Evolutionary conservation across 805 yeast genomes (phyloP).

Genomic region (Candida germanica): DNA sequence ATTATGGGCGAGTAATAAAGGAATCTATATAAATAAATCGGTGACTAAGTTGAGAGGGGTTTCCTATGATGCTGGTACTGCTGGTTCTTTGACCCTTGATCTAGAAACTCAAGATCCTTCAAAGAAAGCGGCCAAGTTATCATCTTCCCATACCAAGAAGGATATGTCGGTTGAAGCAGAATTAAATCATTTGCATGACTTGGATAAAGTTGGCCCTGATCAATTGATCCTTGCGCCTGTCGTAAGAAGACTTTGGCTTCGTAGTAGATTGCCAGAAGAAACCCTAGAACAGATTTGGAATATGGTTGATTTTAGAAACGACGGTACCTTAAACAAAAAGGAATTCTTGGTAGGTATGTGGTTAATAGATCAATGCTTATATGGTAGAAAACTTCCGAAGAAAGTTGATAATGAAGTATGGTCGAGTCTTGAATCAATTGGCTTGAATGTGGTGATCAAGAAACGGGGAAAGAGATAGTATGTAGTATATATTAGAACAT

Average conservation of each 20-base stretch:
- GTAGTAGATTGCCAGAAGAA: conserved; percentile 69
- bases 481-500: not conserved
- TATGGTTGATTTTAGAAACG: conserved; percentile 61
- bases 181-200: conserved; percentile 27
- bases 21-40: conserved; percentile 48
- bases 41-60: conserved; percentile 30
- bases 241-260: conserved; percentile 74
- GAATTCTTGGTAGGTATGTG: conserved; percentile 97
- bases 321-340: conserved; percentile 73
- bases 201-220: conserved; percentile 23
- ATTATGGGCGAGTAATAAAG: conserved; percentile 87
- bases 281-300: conserved; percentile 61
- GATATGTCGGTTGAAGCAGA: conserved; percentile 20
- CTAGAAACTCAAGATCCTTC: conserved; percentile 10
- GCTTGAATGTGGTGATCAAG: conserved; percentile 37
- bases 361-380: conserved; percentile 93
- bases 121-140: conserved; percentile 31
- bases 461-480: conserved; percentile 24
- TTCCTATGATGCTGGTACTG: conserved; percentile 17
- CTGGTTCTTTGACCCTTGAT: conserved; percentile 11
- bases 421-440: conserved; percentile 65
- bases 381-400: conserved; percentile 86
- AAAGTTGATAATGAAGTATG: conserved; percentile 67
- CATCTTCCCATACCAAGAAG: conserved; percentile 20
- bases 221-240: conserved; percentile 55